Conservation (phyloP, 1,139 yeast genomes). For the Zhuliangozyma parablackwelliae region DNA sequence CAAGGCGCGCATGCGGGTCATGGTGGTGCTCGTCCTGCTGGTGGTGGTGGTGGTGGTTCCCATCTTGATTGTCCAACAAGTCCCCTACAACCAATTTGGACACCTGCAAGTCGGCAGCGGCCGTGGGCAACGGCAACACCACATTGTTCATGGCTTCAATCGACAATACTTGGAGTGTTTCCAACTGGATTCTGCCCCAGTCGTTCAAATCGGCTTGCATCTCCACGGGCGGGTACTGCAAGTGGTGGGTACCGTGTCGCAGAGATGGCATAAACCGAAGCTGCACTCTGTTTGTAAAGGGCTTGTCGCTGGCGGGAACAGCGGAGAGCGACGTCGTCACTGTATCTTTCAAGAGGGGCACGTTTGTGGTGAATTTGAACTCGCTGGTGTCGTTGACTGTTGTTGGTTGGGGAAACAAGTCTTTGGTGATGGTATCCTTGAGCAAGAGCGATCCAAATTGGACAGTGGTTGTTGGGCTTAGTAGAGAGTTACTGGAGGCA, state of each 20-base stretch:
- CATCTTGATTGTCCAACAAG: conserved; percentile 13
- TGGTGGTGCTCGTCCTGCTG: conserved; percentile 10
- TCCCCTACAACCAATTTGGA: conserved; percentile 38
- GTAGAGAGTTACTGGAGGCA: conserved; percentile 5
- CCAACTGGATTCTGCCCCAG: conserved; percentile 33
- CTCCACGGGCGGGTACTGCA: conserved; percentile 49
- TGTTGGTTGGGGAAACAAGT: conserved; percentile 5
- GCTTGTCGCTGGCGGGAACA: conserved; percentile 17
- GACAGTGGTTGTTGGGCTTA: conserved; percentile 29
- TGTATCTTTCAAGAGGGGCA: conserved; percentile 37
- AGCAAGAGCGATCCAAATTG: conserved; percentile 37
- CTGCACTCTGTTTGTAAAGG: conserved; percentile 39
- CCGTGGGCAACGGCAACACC: conserved; percentile 37
- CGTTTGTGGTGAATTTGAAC: conserved; percentile 38
- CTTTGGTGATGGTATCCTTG: conserved; percentile 12
- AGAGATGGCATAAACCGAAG: conserved; percentile 45
- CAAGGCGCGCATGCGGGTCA: too few species aligned
- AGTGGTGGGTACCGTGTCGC: conserved; percentile 10
- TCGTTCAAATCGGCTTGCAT: conserved; percentile 47
- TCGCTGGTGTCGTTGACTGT: conserved; percentile 1
- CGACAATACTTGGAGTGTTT: conserved; percentile 38
- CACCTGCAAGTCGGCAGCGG: conserved; percentile 41
- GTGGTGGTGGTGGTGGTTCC: neutral
- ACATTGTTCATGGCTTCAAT: conserved; percentile 46
- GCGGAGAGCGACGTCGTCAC: conserved; percentile 34